Percentiles rank a stretch among this genome's conserved stretches.
Conservation (phyloP, 768 basidiomycete genomes). For the Suillus plorans region DNA sequence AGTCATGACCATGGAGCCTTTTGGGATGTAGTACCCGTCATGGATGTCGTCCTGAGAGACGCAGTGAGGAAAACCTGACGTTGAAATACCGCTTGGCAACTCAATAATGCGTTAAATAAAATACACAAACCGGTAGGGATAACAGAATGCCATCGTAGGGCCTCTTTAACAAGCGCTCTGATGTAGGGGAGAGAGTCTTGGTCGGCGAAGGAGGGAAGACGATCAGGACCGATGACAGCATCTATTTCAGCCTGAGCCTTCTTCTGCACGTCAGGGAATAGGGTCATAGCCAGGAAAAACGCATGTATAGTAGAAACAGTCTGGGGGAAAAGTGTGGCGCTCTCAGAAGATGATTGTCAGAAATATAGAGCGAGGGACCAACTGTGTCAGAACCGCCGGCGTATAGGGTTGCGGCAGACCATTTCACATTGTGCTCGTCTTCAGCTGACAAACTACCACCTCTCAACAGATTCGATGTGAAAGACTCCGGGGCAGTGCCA, state of each 20-base stretch:
- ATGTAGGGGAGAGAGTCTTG: slow-evolving; percentile 57
- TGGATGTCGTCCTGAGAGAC: slow-evolving; percentile 61
- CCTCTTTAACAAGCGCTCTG: slow-evolving; percentile 60
- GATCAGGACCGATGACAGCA: slow-evolving; percentile 53
- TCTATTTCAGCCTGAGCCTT: slow-evolving; percentile 68
- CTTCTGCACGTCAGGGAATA: slow-evolving; percentile 43
- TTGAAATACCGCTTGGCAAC: slow-evolving; percentile 32
- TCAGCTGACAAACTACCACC: slow-evolving; percentile 47
- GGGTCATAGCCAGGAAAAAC: slow-evolving; percentile 2
- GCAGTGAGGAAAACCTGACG: slow-evolving; percentile 43
- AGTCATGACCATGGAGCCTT: slow-evolving; percentile 32
- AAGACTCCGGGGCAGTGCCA: slow-evolving; percentile 49
- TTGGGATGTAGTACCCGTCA: slow-evolving; percentile 61
- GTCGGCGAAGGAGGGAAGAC: slow-evolving; percentile 61
- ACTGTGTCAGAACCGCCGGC: slow-evolving; percentile 14
- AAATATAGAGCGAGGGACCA: neutral
- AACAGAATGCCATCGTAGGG: slow-evolving; percentile 43
- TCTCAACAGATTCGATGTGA: slow-evolving; percentile 58
- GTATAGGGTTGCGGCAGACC: slow-evolving; percentile 46
- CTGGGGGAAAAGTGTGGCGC: neutral
- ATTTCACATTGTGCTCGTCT: slow-evolving; percentile 61
- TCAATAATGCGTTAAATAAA: slow-evolving; percentile 23
- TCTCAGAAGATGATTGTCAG: neutral
- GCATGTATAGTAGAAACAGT: slow-evolving; percentile 14
- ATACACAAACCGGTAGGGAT: slow-evolving; percentile 41